These are phyloP conservation scores for Singerocomus inundabilis DNA, from an alignment of 1,284 basidiomycete species.

Conservation along the genomic window DNA sequence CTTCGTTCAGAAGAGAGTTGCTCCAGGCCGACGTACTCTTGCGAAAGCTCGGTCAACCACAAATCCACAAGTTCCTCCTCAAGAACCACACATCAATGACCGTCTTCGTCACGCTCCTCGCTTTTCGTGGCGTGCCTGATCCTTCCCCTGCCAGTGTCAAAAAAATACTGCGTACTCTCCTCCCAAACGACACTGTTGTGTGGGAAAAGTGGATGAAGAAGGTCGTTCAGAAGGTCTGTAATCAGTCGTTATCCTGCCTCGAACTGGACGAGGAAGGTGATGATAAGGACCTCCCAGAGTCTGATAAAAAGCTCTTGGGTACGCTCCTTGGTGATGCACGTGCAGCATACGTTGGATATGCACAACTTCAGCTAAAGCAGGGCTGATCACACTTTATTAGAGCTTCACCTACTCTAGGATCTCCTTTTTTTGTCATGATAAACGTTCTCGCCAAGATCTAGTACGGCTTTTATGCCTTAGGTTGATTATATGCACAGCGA, in stretches of 20 bases:
- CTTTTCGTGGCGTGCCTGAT: slow-evolving; percentile 7
- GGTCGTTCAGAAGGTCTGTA: slow-evolving; percentile 14
- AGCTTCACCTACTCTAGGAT: neutral
- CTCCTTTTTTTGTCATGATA: no score
- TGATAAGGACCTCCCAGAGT: neutral
- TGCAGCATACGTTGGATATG: slow-evolving; percentile 11
- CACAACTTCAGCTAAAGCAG: neutral
- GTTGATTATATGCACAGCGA: neutral
- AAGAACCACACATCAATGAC: slow-evolving; percentile 23
- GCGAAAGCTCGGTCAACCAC: slow-evolving; percentile 19
- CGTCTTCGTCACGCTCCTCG: slow-evolving; percentile 22
- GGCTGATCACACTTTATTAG: neutral
- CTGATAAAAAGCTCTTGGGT: slow-evolving; percentile 3
- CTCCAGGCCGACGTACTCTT: slow-evolving; percentile 25
- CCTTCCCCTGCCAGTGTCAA: slow-evolving; percentile 8
- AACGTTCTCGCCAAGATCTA: no score
- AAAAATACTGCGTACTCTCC: slow-evolving; percentile 10
- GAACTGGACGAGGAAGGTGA: neutral
- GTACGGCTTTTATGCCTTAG: no score
- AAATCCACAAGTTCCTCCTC: slow-evolving; percentile 19
- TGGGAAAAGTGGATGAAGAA: slow-evolving; percentile 23
- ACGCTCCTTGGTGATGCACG: slow-evolving; percentile 15
- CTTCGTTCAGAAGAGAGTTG: slow-evolving; percentile 23
- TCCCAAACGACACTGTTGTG: slow-evolving; percentile 26
- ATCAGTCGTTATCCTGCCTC: slow-evolving; percentile 3